Conservation (phyloP, 2,329 filamentous ascomycete genomes). For the Cercospora sojina region DNA sequence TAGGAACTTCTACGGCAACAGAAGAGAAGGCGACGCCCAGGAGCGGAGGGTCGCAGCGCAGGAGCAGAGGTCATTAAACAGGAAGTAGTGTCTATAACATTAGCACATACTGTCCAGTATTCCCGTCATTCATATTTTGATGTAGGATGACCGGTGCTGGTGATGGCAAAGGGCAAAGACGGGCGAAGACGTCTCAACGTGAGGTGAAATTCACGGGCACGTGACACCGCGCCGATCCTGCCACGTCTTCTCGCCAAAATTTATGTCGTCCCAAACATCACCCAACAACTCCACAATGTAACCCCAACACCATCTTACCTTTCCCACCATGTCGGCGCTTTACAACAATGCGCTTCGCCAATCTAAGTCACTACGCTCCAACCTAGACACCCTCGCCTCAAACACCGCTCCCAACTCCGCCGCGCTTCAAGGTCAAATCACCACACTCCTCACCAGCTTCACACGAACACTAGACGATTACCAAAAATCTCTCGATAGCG, state of each 20-base stretch:
- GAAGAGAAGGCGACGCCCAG: neutral
- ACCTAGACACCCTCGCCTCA: slow-evolving; percentile 68
- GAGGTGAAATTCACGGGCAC: neutral
- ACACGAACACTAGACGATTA: slow-evolving; percentile 92
- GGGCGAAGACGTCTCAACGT: neutral
- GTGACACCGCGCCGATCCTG: neutral
- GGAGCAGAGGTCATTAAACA: neutral
- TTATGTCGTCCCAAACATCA: neutral
- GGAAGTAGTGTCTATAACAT: neutral
- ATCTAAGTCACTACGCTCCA: slow-evolving; percentile 73
- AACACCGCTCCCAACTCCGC: slow-evolving; percentile 57
- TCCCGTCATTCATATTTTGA: neutral
- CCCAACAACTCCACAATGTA: slow-evolving; percentile 2
- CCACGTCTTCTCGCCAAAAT: slow-evolving; percentile 7
- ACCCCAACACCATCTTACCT: neutral
- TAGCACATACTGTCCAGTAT: neutral
- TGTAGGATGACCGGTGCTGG: neutral
- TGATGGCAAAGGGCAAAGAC: neutral
- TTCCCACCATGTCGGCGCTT: slow-evolving; percentile 50
- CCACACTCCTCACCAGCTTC: slow-evolving; percentile 77
- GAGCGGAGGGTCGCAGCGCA: neutral
- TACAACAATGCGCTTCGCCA: slow-evolving; percentile 87
- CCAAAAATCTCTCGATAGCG: slow-evolving; percentile 76
- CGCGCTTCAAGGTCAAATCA: slow-evolving; percentile 63
- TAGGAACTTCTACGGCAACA: neutral